Evolutionary conservation across 345 rosid genomes (phyloP).

Genomic region (Pseudoturritis turrita): DNA sequence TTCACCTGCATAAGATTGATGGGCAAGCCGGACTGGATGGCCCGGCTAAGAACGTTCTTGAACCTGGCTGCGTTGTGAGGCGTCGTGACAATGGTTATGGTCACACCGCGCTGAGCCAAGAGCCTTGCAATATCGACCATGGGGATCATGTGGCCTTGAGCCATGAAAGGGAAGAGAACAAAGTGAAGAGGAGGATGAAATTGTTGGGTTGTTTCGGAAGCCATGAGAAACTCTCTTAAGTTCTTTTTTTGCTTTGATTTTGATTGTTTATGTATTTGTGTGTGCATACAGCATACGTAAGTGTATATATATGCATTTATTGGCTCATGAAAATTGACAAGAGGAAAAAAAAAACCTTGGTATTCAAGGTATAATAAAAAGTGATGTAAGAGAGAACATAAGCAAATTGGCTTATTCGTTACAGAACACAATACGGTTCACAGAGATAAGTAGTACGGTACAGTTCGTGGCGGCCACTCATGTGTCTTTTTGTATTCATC

Average conservation of each 20-base stretch:
- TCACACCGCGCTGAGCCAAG: slow-evolving; percentile 38
- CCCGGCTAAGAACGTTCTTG: slow-evolving; percentile 22
- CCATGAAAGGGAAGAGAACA: slow-evolving; percentile 40
- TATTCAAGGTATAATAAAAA: neutral
- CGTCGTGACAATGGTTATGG: slow-evolving; percentile 43
- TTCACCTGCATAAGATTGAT: slow-evolving; percentile 14
- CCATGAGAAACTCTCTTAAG: neutral
- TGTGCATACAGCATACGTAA: neutral
- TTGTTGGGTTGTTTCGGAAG: slow-evolving; percentile 13
- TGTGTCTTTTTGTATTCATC: neutral
- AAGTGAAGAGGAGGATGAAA: slow-evolving; percentile 37
- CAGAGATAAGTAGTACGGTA: neutral
- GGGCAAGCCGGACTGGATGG: slow-evolving; percentile 27
- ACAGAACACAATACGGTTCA: slow-evolving; percentile 9
- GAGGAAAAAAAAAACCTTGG: neutral
- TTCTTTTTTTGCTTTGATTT: neutral
- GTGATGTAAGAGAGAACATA: neutral
- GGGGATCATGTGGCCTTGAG: slow-evolving; percentile 46
- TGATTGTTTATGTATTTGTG: neutral
- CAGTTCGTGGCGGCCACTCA: neutral
- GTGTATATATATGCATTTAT: neutral
- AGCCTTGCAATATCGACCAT: slow-evolving; percentile 44
- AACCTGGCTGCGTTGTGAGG: slow-evolving; percentile 36
- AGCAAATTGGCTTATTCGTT: slow-evolving; percentile 6
- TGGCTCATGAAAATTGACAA: neutral